A percentile compares a stretch with the other conserved stretches of the same genome.
Conservation (phyloP, 2,329 filamentous ascomycete genomes). For the Rhytidhysteron rufulum region DNA sequence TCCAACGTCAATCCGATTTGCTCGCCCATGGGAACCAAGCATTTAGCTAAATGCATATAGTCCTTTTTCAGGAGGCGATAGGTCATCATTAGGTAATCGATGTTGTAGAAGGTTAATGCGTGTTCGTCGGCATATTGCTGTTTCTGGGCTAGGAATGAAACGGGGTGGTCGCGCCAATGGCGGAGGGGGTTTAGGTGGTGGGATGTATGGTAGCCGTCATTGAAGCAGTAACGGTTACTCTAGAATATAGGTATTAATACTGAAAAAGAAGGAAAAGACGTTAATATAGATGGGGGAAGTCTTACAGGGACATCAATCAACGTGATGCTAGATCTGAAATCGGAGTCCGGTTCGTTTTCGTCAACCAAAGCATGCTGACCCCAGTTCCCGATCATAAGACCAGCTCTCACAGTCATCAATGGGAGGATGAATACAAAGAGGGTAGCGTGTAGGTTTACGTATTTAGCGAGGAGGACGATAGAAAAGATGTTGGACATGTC, state of each 20-base stretch:
- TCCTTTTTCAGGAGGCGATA: slow-evolving; percentile 65
- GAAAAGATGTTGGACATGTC: slow-evolving; percentile 53
- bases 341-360: slow-evolving; percentile 68
- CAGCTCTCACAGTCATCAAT: slow-evolving; percentile 62
- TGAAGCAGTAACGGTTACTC: slow-evolving; percentile 80
- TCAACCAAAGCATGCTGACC: slow-evolving; percentile 81
- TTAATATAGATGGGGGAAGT: not conserved
- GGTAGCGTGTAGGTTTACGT: slow-evolving; percentile 52
- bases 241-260: too few species aligned
- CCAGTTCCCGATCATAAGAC: slow-evolving; percentile 80
- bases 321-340: slow-evolving; percentile 75
- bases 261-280: not conserved
- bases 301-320: slow-evolving; percentile 73
- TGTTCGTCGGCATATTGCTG: slow-evolving; percentile 61
- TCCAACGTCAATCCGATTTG: slow-evolving; percentile 65
- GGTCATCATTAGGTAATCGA: slow-evolving; percentile 77
- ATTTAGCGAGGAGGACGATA: slow-evolving; percentile 49
- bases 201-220: slow-evolving; percentile 78
- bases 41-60: slow-evolving; percentile 64
- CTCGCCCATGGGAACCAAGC: slow-evolving; percentile 69
- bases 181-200: slow-evolving; percentile 74
- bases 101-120: slow-evolving; percentile 74
- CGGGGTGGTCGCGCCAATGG: slow-evolving; percentile 78
- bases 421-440: slow-evolving; percentile 65
- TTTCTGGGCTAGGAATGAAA: slow-evolving; percentile 68